Base-by-base conservation (phyloP, 495 filamentous ascomycete genomes). In the Cercophora newfieldiana region DNA sequence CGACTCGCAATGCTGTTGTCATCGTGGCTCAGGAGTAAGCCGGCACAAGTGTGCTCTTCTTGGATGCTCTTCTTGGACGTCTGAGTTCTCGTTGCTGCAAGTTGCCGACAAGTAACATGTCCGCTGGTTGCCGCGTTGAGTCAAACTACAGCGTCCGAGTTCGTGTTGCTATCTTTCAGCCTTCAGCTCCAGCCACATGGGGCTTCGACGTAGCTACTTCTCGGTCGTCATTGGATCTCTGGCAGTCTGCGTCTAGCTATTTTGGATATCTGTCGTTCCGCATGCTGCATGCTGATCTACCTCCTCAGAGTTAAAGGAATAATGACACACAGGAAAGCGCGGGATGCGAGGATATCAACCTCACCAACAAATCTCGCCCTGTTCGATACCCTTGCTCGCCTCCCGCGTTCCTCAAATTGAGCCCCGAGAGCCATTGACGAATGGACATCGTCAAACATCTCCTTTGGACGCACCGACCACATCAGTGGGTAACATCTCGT, bases 181-280 rank as follows among this genome's bases (percentile, higher is more conserved):
- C 72, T 72, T 78, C 75, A 78, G 72, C 73, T 75, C 66, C 29
- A 69, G 67, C 71, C 69, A 71, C 67, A 62, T 49, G 53, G 58
- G 66, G 68, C 66, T 66, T 51, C 28, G 63, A 63, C 33, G 31
- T 49, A 54, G 25, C 51, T 24, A 44, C 26, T 8, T 51, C 48
- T 53, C n/a, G 49, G 29, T 44, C 64, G 25, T 21, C 64, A 59
- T 37, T 63, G 59, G 57, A 44, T 25, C 44, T 25, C 44, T 44
- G 47, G 44, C 21, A 24, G 22, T 29, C 56, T 24, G 53, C 47
- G 22, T 53, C 55, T 63, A 10, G 64, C 66, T 67, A 71, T 71
- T 68, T 63, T 56, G 47, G 62, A 48, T 33, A 33, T 21, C 24
- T 21, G 30, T 60, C 53, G 22, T 53, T 47, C 66, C 54, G 64